These are phyloP conservation scores for Ganoderma boninense DNA, from an alignment of 1,284 basidiomycete species.

Conservation along the genomic window DNA sequence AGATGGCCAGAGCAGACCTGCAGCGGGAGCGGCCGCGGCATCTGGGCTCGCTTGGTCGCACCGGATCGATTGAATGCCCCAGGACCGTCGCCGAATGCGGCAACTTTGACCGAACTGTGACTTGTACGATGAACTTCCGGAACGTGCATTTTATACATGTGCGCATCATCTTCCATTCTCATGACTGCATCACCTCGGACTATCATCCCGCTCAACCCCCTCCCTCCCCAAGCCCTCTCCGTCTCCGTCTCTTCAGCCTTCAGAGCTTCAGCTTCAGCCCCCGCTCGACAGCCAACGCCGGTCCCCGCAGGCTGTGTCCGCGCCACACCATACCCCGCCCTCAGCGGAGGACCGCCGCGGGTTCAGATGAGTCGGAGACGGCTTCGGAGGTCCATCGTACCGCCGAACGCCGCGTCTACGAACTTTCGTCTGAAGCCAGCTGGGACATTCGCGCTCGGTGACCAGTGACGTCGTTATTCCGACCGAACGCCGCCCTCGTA, in stretches of 20 bases:
- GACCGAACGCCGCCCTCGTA: slow-evolving; percentile 27
- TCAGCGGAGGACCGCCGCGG: slow-evolving; percentile 22
- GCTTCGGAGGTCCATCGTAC: slow-evolving; percentile 20
- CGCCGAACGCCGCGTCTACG: slow-evolving; percentile 16
- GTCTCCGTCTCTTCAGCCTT: not conserved
- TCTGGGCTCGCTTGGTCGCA: slow-evolving; percentile 22
- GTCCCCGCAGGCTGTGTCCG: slow-evolving; percentile 20
- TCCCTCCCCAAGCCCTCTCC: slow-evolving; percentile 8
- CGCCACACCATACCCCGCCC: slow-evolving; percentile 17
- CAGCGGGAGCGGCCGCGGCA: slow-evolving; percentile 15
- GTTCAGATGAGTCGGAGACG: slow-evolving; percentile 5
- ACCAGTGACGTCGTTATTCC: slow-evolving; percentile 25
- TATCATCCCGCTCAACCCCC: slow-evolving; percentile 20
- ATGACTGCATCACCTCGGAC: slow-evolving; percentile 32
- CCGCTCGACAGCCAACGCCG: not conserved
- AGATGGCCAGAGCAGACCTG: slow-evolving; percentile 1
- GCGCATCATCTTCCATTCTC: slow-evolving; percentile 38
- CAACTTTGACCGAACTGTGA: slow-evolving; percentile 19
- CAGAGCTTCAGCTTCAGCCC: no score
- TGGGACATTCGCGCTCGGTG: not conserved
- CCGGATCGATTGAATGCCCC: slow-evolving; percentile 37
- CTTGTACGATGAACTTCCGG: slow-evolving; percentile 21
- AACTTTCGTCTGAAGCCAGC: not conserved
- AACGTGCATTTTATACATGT: slow-evolving; percentile 34
- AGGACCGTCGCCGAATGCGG: slow-evolving; percentile 28